phyloP scores from a whole-genome alignment of 352 stramenopile genomes.

The Phytophthora niederhauseri region DNA sequence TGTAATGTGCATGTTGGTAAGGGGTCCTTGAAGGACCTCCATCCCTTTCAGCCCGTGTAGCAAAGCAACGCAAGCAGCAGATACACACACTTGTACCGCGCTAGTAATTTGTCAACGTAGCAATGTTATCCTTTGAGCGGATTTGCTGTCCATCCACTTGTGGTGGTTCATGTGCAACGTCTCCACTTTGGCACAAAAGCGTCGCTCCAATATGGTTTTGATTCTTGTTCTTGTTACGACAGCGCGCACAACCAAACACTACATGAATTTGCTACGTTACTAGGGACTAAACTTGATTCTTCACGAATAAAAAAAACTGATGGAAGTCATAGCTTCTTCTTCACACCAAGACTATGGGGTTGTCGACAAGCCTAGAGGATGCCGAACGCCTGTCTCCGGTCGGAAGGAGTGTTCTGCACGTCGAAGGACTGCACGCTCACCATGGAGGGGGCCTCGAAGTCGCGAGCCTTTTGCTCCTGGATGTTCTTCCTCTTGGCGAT shows the following conservation, averaged over 20 bases:
- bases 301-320: constrained; percentile 29
- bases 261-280: background rate
- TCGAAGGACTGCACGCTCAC: constrained; percentile 35
- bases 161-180: background rate
- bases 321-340: constrained; percentile 28
- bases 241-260: constrained; percentile 4
- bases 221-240: constrained; percentile 35
- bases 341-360: background rate
- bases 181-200: background rate
- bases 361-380: constrained; percentile 21
- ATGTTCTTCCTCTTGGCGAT: constrained; percentile 40
- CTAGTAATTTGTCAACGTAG: background rate
- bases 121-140: background rate
- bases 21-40: no score
- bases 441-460: constrained; percentile 33
- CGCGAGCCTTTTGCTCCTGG: constrained; percentile 32
- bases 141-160: no score
- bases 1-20: no score
- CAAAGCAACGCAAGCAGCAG: no score
- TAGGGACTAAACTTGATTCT: constrained; percentile 11
- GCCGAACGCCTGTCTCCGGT: constrained; percentile 29
- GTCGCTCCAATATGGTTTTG: constrained; percentile 29
- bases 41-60: no score
- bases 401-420: constrained; percentile 28
- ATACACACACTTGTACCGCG: background rate